Evolutionary conservation across 2,329 filamentous ascomycete genomes (phyloP), one percentile per base, ranked within the genome.

Genomic region (Didymella pinodella): DNA sequence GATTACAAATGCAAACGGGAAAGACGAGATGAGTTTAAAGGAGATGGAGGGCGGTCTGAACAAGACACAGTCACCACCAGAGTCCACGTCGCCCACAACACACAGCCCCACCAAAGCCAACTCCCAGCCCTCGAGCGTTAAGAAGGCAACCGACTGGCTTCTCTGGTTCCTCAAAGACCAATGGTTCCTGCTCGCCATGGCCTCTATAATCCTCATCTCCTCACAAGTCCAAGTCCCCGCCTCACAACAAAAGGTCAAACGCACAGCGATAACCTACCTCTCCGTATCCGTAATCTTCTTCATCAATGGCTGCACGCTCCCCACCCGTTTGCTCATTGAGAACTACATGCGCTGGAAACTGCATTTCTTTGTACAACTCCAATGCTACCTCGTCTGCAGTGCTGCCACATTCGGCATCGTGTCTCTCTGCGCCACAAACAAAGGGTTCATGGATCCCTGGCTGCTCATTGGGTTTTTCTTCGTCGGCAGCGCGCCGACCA

Each of bases 211-310:
- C 75, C 79, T 77, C 71, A 80, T 83, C 65, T 86, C 85, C 51
- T 83, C 83, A 65, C 83, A 83, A 68, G 78, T 80, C 81, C 75
- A 85, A 75, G 76, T 88, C 76, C 67, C 85, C 79, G 76, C 85
- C 78, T 79, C 86, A 68, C 78, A 85, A 7, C 78, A 84, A 57
- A 74, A 79, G 3, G 76, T 77, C 46, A 85, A 84, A 67, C 75
- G 81, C 47, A 80, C 77, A 14, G 75, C 80, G 8, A 77, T 91
- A 53, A 81, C 90, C 29, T 92, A 92, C 71, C 87, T 88, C 31
- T 86, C 84, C 20, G 87, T 92, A 29, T 86, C 83, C 18, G 76
- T 90, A 67, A 90, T 91, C 66, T 92, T 92, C 74, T 80, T 91
- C 56, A 82, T 91, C 64, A 90, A 88, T 54, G 89, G 89, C 3